Percentiles rank a stretch among this genome's conserved stretches.
phyloP scores from a whole-genome alignment of 2,329 filamentous ascomycete species.

The Cercospora citrullina region DNA sequence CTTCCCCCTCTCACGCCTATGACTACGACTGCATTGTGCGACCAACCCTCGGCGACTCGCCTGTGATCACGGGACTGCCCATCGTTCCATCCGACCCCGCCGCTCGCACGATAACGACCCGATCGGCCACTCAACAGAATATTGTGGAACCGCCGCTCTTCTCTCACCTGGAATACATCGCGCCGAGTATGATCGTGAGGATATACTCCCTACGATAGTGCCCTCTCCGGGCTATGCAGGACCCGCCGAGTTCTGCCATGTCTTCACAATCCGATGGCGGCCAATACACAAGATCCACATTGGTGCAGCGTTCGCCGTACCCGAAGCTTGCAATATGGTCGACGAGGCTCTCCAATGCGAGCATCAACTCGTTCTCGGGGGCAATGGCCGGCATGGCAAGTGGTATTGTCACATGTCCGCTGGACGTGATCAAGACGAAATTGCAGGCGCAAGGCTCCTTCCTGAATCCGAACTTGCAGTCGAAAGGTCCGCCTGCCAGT shows the following conservation, averaged over 20 bases:
- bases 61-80: background rate
- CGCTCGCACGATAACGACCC: conserved; percentile 1
- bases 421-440: conserved; percentile 99
- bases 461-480: conserved; percentile 42
- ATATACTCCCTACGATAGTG: conserved; percentile 32
- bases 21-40: background rate
- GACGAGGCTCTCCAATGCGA: conserved; percentile 54
- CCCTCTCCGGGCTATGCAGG: conserved; percentile 34
- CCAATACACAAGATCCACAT: conserved; percentile 17
- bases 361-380: conserved; percentile 79
- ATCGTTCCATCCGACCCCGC: conserved; percentile 3
- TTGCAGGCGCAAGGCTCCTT: conserved; percentile 93
- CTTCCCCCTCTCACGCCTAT: background rate
- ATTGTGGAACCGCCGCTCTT: background rate
- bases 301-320: conserved; percentile 31
- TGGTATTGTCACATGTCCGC: conserved; percentile 89
- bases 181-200: conserved; percentile 34
- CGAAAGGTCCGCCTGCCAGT: conserved; percentile 45
- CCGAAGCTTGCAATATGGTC: conserved; percentile 44
- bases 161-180: conserved; percentile 9
- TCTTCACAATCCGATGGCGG: conserved; percentile 34
- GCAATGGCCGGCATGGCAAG: conserved; percentile 89
- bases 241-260: conserved; percentile 32
- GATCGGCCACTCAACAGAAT: conserved; percentile 1
- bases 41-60: background rate